Evolutionary conservation across 2,329 filamentous ascomycete species (phyloP), one percentile per base, ranked within the genome.

Genomic region (Alternaria sp.): DNA sequence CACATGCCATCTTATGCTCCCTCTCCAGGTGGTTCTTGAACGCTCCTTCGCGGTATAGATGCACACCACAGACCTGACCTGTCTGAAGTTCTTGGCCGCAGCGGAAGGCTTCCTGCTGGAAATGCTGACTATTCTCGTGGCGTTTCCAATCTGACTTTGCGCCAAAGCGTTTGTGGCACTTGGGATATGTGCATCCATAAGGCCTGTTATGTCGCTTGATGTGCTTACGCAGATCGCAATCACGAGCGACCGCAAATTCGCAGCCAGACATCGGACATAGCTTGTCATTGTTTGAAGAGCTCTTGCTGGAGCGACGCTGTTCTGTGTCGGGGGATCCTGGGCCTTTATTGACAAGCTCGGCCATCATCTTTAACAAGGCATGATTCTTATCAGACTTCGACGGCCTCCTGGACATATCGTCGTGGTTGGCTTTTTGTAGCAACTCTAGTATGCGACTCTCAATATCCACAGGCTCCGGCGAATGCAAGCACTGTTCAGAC

Each of bases 71-170:
- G 5, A 56, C 36, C 13, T 49, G 57, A 19, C 60, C 51, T 5
- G 59, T 25, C 1, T 50, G 17, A 1, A 58, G 11, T 12, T 49
- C 21, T 6, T 63, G 73, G 28, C 86, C 83, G 74, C 93, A 97
- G 28, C 87, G 87, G 89, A 91, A 97, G 51, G 85, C 85, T 72
- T 93, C 90, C 6, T 87, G 78, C 62, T 91, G 87, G 64, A 87
- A 88, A 76, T 97, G 93, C 73, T 95, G 91, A 15, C 87, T 89
- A 67, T 89, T 91, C 74, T 97, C 95, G 73, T 97, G 94, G 1
- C 94, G 88, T 76, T 96, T 97, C 94, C 89, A 97, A 79, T 97
- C 94, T 62, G 93, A 94, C 76, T 97, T 97, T 78, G 91, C 94
- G n/a, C 94, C 94, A 69, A 97, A 97, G 0, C 77, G 83, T 73